A percentile compares a stretch with the other conserved stretches of the same genome.
Conservation (phyloP, 2,329 filamentous ascomycete genomes). For the Elsinoe fawcettii region DNA sequence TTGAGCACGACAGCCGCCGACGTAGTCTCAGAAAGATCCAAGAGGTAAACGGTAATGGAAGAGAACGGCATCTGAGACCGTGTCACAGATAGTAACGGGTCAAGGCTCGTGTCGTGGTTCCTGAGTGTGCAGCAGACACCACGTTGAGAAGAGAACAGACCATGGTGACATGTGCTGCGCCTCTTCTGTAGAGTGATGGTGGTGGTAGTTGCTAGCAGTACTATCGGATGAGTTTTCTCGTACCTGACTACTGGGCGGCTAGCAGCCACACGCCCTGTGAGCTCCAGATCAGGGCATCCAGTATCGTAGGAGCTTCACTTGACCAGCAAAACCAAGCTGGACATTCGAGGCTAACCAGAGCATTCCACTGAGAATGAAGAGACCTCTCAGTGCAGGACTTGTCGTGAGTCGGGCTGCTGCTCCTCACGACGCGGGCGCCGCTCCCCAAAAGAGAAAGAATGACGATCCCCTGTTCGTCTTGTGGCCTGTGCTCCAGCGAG, state of each 20-base stretch:
- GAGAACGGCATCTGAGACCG: not conserved
- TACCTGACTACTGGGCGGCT: constrained; percentile 10
- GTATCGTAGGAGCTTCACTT: not conserved
- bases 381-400: not conserved
- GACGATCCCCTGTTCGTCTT: not conserved
- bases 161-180: constrained; percentile 12
- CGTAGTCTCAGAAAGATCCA: not conserved
- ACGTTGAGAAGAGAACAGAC: not conserved
- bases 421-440: not conserved
- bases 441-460: constrained; percentile 4
- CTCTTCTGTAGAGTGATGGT: not conserved
- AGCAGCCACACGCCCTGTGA: constrained; percentile 11
- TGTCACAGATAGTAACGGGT: not conserved
- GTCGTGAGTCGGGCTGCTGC: not conserved
- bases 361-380: not conserved
- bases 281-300: not conserved
- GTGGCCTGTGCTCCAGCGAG: not conserved
- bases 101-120: not conserved
- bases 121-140: not conserved
- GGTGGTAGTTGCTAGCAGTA: too few species aligned
- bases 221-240: not conserved
- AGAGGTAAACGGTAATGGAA: not conserved
- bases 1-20: constrained; percentile 5
- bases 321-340: not conserved
- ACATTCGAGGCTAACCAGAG: not conserved